Evolutionary conservation across 805 yeast species (phyloP).

Genomic region (Kluyveromyces starmeri): DNA sequence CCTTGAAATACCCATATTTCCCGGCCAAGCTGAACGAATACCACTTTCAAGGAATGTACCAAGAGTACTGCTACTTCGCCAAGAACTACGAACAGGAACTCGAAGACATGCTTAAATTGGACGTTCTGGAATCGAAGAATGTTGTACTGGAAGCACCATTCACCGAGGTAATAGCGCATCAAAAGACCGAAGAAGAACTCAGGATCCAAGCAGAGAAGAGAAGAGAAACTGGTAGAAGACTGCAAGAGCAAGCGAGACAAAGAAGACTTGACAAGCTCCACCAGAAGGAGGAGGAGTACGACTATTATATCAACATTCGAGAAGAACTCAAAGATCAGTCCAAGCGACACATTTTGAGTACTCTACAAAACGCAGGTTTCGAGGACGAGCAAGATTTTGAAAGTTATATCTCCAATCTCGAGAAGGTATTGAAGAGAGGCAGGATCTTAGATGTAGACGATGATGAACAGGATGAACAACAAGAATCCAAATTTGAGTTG

Average conservation of each 20-base stretch:
- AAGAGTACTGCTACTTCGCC: slow-evolving; percentile 74
- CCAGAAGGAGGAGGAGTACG: slow-evolving; percentile 73
- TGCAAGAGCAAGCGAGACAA: slow-evolving; percentile 89
- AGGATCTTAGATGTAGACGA: slow-evolving; percentile 57
- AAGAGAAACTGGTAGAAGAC: slow-evolving; percentile 73
- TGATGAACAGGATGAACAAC: slow-evolving; percentile 34
- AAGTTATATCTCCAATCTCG: slow-evolving; percentile 55
- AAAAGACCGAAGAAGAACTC: slow-evolving; percentile 78
- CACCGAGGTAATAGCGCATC: slow-evolving; percentile 52
- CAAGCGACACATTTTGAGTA: slow-evolving; percentile 44
- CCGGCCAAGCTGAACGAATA: slow-evolving; percentile 60
- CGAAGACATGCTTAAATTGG: slow-evolving; percentile 45
- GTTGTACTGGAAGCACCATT: slow-evolving; percentile 77
- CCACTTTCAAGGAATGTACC: slow-evolving; percentile 60
- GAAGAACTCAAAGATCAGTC: slow-evolving; percentile 42
- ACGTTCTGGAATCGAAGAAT: slow-evolving; percentile 58
- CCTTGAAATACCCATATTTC: slow-evolving; percentile 84
- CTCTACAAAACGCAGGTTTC: slow-evolving; percentile 65
- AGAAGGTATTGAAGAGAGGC: slow-evolving; percentile 60
- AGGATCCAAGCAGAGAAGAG: slow-evolving; percentile 68
- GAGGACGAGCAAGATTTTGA: slow-evolving; percentile 64
- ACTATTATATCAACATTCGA: slow-evolving; percentile 55
- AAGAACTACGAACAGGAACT: slow-evolving; percentile 59
- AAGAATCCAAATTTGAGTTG: slow-evolving; percentile 52
- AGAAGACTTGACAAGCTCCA: slow-evolving; percentile 69